Evolutionary conservation across 768 basidiomycete genomes (phyloP).

Genomic region (Amanita polypyramis): DNA sequence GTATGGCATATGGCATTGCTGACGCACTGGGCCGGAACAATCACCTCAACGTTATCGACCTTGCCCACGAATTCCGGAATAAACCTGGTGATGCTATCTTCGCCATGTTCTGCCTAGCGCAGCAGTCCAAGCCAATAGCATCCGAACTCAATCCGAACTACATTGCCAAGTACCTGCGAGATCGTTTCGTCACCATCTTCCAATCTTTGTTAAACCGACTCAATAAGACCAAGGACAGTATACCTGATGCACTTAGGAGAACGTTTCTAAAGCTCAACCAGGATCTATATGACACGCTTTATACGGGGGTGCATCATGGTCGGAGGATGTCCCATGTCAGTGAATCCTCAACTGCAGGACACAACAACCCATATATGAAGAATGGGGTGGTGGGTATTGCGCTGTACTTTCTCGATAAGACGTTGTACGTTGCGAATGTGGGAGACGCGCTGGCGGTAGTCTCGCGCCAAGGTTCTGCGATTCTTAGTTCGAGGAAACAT

Average conservation of each 20-base stretch:
- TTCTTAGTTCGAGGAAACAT: constrained; percentile 69
- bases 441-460: constrained; percentile 86
- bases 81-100: constrained; percentile 79
- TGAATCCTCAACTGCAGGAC: constrained; percentile 18
- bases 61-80: constrained; percentile 80
- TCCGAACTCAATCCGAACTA: constrained; percentile 45
- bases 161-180: constrained; percentile 76
- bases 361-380: constrained; percentile 38
- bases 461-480: constrained; percentile 64
- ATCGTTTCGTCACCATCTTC: constrained; percentile 64
- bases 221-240: constrained; percentile 36
- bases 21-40: constrained; percentile 80
- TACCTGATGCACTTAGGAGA: constrained; percentile 72
- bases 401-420: constrained; percentile 72
- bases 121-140: constrained; percentile 29
- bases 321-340: constrained; percentile 74
- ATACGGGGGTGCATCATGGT: not conserved
- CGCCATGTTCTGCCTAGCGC: constrained; percentile 86
- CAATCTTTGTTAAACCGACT: constrained; percentile 42
- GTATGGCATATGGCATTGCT: constrained; percentile 93
- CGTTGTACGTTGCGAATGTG: constrained; percentile 81
- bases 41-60: constrained; percentile 80
- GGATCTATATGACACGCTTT: constrained; percentile 50
- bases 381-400: constrained; percentile 81
- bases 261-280: constrained; percentile 86